A percentile compares a stretch with the other conserved stretches of the same genome.
Evolutionary conservation across 177 flowering plant species (phyloP).

Genomic region (Telopea speciosissima): DNA sequence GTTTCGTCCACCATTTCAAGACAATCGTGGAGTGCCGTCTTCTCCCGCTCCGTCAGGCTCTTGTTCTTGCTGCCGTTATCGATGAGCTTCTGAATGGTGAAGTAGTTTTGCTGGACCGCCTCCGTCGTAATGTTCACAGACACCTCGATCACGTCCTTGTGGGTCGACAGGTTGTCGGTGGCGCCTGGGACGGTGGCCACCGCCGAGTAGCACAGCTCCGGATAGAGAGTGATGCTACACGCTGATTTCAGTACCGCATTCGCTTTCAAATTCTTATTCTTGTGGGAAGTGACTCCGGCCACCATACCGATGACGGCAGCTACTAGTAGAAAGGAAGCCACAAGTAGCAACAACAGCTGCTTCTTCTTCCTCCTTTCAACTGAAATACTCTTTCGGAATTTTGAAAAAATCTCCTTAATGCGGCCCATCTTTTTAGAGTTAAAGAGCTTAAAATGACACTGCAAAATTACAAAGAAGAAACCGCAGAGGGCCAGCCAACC

Average conservation of each 20-base stretch:
- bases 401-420: conserved; percentile 19
- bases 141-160: conserved; percentile 55
- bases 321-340: conserved; percentile 33
- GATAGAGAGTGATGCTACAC: conserved; percentile 54
- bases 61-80: not conserved
- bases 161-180: conserved; percentile 11
- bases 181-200: conserved; percentile 26
- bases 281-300: conserved; percentile 29
- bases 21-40: conserved; percentile 70
- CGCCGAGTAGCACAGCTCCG: conserved; percentile 60
- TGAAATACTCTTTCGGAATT: conserved; percentile 19
- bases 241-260: conserved; percentile 52
- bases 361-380: conserved; percentile 22
- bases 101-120: conserved; percentile 42
- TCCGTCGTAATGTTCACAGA: conserved; percentile 45
- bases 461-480: no score
- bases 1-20: conserved; percentile 69
- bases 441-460: no score
- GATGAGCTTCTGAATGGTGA: conserved; percentile 34
- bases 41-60: conserved; percentile 43
- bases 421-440: conserved; percentile 21
- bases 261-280: conserved; percentile 14
- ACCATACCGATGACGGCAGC: conserved; percentile 31
- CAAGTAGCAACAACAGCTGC: conserved; percentile 24
- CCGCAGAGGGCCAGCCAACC: no score